phyloP scores from a whole-genome alignment of 306 rosid genomes.

The Quercus dentata region DNA sequence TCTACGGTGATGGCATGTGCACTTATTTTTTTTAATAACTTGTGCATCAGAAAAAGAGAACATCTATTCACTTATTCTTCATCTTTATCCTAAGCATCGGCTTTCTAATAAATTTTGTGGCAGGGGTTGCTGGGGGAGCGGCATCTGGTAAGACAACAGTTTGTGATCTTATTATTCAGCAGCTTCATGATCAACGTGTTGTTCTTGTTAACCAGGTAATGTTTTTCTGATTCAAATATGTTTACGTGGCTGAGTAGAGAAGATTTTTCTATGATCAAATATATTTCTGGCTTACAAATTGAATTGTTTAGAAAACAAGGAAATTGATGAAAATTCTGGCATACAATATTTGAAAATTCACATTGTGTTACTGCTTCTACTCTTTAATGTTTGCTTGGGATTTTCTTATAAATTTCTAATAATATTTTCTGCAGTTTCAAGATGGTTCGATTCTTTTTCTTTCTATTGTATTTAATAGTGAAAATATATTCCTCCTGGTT shows the following conservation, averaged over 20 bases:
- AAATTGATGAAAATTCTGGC: neutral
- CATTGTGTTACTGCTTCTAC: neutral
- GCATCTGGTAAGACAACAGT: slow-evolving; percentile 97
- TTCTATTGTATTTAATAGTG: neutral
- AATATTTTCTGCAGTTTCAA: neutral
- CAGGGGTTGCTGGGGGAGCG: slow-evolving; percentile 98
- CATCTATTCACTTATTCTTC: neutral
- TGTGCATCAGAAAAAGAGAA: neutral
- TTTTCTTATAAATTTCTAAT: neutral
- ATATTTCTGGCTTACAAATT: slow-evolving; percentile 1
- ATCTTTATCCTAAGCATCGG: neutral
- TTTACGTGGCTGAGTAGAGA: neutral
- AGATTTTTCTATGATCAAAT: neutral
- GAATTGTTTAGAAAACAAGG: neutral
- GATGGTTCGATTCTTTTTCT: neutral
- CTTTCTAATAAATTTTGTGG: slow-evolving; percentile 14
- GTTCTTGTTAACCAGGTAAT: slow-evolving; percentile 94
- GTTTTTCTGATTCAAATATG: slow-evolving; percentile 1
- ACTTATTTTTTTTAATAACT: neutral
- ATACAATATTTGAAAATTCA: neutral
- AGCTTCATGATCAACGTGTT: slow-evolving; percentile 96
- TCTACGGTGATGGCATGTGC: neutral
- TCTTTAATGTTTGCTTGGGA: neutral
- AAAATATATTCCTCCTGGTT: slow-evolving; percentile 7
- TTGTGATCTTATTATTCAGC: slow-evolving; percentile 97